Evolutionary conservation across 1,139 yeast genomes (phyloP).

Genomic region (Hanseniaspora gamundiae): DNA sequence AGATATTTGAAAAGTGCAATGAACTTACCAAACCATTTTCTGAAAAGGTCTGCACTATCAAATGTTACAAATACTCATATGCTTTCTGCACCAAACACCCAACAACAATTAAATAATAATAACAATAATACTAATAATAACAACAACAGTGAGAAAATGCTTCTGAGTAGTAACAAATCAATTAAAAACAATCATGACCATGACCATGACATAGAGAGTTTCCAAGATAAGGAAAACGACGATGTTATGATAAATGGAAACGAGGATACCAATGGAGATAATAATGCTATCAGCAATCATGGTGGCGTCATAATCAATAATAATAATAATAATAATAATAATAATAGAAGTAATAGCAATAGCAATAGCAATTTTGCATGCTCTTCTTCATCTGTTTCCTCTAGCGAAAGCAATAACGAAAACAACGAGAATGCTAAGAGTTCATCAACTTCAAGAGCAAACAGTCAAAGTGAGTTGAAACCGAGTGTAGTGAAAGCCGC

Average conservation of each 20-base stretch:
- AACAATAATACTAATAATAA: background rate
- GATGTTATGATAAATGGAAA: background rate
- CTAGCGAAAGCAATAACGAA: background rate
- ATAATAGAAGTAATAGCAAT: background rate
- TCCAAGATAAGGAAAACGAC: background rate
- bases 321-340: background rate
- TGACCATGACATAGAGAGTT: background rate
- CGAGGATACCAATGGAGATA: background rate
- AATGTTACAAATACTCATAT: constrained; percentile 19
- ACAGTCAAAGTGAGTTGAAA: background rate
- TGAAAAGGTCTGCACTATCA: constrained; percentile 17
- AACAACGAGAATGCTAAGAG: background rate
- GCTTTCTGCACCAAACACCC: background rate
- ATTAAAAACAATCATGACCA: background rate
- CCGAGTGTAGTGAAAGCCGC: background rate
- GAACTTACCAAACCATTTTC: background rate
- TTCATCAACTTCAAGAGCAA: background rate
- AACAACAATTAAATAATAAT: too few species aligned
- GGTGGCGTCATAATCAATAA: too few species aligned
- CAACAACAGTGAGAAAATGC: background rate
- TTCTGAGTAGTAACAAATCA: background rate
- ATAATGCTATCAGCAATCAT: background rate
- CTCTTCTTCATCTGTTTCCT: background rate
- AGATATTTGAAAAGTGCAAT: constrained; percentile 1
- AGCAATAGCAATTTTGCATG: background rate